A percentile compares a stretch with the other conserved stretches of the same genome.
phyloP scores from a whole-genome alignment of 2,329 filamentous ascomycete genomes.

The Penicillium freii region DNA sequence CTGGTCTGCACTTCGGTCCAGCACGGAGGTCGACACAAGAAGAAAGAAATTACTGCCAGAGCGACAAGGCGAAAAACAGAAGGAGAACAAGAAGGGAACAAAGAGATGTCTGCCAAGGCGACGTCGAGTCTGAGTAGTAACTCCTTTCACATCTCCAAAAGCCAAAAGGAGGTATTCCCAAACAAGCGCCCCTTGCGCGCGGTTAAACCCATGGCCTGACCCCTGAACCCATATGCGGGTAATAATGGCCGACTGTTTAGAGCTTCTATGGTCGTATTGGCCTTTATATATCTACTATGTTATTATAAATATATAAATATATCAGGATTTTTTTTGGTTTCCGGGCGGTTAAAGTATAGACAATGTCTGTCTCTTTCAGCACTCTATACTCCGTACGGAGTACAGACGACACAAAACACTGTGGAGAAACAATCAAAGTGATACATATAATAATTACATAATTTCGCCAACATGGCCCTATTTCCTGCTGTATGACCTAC shows the following conservation, averaged over 20 bases:
- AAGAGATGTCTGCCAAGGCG: slow-evolving; percentile 5
- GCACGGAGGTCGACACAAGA: slow-evolving; percentile 16
- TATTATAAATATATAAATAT: background rate
- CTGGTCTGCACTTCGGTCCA: slow-evolving; percentile 22
- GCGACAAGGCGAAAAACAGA: slow-evolving; percentile 22
- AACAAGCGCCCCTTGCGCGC: slow-evolving; percentile 43
- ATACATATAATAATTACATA: background rate
- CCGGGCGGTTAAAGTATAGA: background rate
- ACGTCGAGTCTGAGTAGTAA: slow-evolving; percentile 10
- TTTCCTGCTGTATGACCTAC: background rate
- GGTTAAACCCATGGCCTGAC: slow-evolving; percentile 27
- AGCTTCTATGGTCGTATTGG: background rate
- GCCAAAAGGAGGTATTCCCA: slow-evolving; percentile 35
- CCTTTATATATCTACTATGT: background rate
- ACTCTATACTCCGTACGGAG: background rate
- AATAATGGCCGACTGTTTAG: background rate
- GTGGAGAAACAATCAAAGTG: slow-evolving; percentile 1
- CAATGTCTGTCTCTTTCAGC: background rate
- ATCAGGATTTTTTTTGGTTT: background rate
- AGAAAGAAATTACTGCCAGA: slow-evolving; percentile 33
- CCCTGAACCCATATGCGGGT: slow-evolving; percentile 10
- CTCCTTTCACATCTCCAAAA: slow-evolving; percentile 28
- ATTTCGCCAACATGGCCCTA: background rate
- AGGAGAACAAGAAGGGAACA: slow-evolving; percentile 16
- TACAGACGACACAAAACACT: background rate